Percentiles rank a stretch among this genome's conserved stretches.
Evolutionary conservation across 2,329 filamentous ascomycete species (phyloP).

Genomic region (Claviceps paspali): DNA sequence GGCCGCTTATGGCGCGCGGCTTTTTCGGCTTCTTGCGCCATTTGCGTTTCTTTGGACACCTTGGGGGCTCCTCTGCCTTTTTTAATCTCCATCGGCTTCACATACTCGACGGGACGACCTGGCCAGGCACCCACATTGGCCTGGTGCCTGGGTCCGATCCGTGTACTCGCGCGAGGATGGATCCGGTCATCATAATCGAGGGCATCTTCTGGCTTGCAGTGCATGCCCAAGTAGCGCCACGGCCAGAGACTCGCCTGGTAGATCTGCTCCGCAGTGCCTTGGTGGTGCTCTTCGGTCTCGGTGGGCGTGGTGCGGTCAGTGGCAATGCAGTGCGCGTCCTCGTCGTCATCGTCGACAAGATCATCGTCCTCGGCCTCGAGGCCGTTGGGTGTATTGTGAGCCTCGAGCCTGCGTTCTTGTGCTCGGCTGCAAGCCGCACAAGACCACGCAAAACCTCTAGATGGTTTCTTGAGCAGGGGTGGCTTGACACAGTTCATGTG

Average conservation of each 20-base stretch:
- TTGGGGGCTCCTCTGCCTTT: conserved; percentile 70
- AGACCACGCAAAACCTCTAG: conserved; percentile 93
- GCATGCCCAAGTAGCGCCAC: conserved; percentile 87
- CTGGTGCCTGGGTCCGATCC: conserved; percentile 81
- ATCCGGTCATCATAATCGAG: conserved; percentile 96
- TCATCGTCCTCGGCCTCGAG: conserved; percentile 57
- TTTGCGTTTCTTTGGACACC: conserved; percentile 64
- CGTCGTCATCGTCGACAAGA: conserved; percentile 54
- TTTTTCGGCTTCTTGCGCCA: conserved; percentile 71
- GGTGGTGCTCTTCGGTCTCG: conserved; percentile 40
- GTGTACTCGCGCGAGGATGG: conserved; percentile 86
- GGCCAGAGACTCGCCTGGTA: conserved; percentile 92
- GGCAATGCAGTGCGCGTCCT: conserved; percentile 38
- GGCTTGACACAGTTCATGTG: conserved; percentile 97
- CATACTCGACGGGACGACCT: conserved; percentile 73
- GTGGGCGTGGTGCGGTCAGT: conserved; percentile 51
- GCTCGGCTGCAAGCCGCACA: conserved; percentile 90
- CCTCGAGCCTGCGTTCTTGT: conserved; percentile 86
- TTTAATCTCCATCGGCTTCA: conserved; percentile 76
- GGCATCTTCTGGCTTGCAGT: conserved; percentile 89
- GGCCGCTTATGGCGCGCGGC: conserved; percentile 65
- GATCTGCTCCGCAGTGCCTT: conserved; percentile 69
- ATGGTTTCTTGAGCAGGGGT: conserved; percentile 85
- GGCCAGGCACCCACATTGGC: conserved; percentile 75
- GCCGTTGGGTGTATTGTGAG: conserved; percentile 66